A percentile compares a stretch with the other conserved stretches of the same genome.
phyloP scores from a whole-genome alignment of 805 yeast species.

The Saccharomycopsis oosterbeekiorum region DNA sequence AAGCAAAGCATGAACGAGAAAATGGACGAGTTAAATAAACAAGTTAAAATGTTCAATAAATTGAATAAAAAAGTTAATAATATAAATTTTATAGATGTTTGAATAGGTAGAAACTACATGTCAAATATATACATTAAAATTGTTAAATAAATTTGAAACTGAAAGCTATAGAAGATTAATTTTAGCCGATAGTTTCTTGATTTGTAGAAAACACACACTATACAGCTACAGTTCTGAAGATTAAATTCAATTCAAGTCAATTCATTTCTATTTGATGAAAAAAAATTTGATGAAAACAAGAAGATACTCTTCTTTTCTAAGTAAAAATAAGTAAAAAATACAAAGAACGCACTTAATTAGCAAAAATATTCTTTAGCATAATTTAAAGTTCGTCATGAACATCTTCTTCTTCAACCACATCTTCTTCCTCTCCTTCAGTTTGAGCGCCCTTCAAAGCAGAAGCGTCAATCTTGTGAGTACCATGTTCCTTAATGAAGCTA shows the following conservation, averaged over 20 bases:
- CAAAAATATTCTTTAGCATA: not conserved
- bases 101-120: not conserved
- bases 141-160: too few species aligned
- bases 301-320: not conserved
- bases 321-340: not conserved
- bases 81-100: not conserved
- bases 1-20: not conserved
- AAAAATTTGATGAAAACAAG: not conserved
- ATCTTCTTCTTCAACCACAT: slow-evolving; percentile 19
- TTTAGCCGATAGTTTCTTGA: too few species aligned
- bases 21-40: not conserved
- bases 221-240: too few species aligned
- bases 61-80: not conserved
- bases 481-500: slow-evolving; percentile 60
- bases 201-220: too few species aligned
- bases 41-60: not conserved
- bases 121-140: not conserved
- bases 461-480: slow-evolving; percentile 55
- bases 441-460: slow-evolving; percentile 27
- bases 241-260: not conserved
- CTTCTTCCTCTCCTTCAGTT: slow-evolving; percentile 26
- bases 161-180: too few species aligned
- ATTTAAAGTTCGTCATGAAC: slow-evolving; percentile 19
- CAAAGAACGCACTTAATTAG: not conserved
- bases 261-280: not conserved